These are phyloP conservation scores for Cutaneotrichosporon daszewskae DNA, from an alignment of 1,284 basidiomycete species.

Conservation along the genomic window DNA sequence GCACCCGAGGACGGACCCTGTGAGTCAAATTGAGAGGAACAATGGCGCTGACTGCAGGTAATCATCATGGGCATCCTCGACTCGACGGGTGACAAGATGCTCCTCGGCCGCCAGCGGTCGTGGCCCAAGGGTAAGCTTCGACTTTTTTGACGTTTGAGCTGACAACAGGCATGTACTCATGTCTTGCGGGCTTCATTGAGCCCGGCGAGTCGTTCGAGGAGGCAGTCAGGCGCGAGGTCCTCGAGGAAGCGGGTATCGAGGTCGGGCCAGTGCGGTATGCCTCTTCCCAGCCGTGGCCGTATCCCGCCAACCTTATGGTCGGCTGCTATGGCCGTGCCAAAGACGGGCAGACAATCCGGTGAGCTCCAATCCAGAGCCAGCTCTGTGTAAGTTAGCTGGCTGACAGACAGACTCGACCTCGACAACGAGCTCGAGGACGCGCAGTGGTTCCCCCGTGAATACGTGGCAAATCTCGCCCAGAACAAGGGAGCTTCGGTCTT, in stretches of 20 bases:
- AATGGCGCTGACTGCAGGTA: conserved; percentile 53
- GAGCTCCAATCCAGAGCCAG: too few relatives aligned
- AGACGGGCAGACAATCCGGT: conserved; percentile 66
- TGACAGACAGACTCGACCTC: conserved; percentile 57
- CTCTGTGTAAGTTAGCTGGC: too few relatives aligned
- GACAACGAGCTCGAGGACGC: conserved; percentile 97
- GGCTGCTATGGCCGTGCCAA: conserved; percentile 69
- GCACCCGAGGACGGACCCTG: conserved; percentile 78
- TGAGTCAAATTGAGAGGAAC: conserved; percentile 21
- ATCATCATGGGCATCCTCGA: conserved; percentile 88
- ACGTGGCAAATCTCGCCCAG: conserved; percentile 56
- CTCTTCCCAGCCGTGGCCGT: conserved; percentile 57
- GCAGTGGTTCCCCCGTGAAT: conserved; percentile 75
- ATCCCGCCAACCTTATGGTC: conserved; percentile 83
- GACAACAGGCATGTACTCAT: conserved; percentile 60
- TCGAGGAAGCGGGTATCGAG: conserved; percentile 87
- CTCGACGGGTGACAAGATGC: conserved; percentile 68
- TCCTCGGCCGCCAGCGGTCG: conserved; percentile 69
- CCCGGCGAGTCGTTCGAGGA: conserved; percentile 95
- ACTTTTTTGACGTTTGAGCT: conserved; percentile 4
- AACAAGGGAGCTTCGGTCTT: conserved; percentile 53
- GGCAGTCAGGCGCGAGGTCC: conserved; percentile 83
- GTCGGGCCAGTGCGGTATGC: conserved; percentile 75
- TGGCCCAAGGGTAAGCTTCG: conserved; percentile 45
- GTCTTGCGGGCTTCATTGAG: conserved; percentile 84